Base-by-base conservation (phyloP, 2,329 filamentous ascomycete genomes). In the Aureobasidium melanogenum region DNA sequence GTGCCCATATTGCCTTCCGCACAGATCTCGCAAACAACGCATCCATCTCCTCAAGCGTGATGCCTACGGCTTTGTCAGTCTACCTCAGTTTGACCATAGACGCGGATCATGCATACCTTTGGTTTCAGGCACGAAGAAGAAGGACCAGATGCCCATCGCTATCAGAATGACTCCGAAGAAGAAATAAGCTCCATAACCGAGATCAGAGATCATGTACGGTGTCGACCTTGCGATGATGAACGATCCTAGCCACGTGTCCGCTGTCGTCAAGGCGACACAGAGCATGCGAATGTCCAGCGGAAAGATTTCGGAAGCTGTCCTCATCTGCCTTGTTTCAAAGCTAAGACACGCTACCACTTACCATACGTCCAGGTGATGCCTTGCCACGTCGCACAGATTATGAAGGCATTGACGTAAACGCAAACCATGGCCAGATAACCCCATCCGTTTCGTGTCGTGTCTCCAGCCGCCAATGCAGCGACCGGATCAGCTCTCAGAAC, bases 71-170 rank as follows among this genome's bases (percentile, higher is more conserved):
- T 22, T 15, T 17, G 12, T 36, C 30, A 51, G 28, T 32, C 6
- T 10, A 32, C 22, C 1, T 44, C 9, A 15, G 9, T 3, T 2
- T 24, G 3, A 5, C 5, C n/a, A 48, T 2, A 3, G 44, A 47
- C 10, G 30, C 30, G 30, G 9, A 46, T 3, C 43, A 26, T 26
- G 28, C 34, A 19, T 26, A 32, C 86, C 86, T 76, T 89, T 89
- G 10, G 87, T 89, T 72, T 89, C 86, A 0, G 87, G 87, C 14
- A 88, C 79, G 63, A 84, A 81, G 75, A 87, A 84, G 76, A 79
- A 87, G 54, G 84, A 85, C 86, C 54, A 85, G 65, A 60, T 81
- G 81, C 82, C 88, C 88, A 66, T 78, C 61, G 19, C 47, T 15
- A 68, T 63, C 51, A 68, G 64, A 30, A 69, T 50, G 1, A 64